These are phyloP conservation scores for Cylindrotheca closterium DNA, from an alignment of 108 stramenopile species.

Conservation along the genomic window DNA sequence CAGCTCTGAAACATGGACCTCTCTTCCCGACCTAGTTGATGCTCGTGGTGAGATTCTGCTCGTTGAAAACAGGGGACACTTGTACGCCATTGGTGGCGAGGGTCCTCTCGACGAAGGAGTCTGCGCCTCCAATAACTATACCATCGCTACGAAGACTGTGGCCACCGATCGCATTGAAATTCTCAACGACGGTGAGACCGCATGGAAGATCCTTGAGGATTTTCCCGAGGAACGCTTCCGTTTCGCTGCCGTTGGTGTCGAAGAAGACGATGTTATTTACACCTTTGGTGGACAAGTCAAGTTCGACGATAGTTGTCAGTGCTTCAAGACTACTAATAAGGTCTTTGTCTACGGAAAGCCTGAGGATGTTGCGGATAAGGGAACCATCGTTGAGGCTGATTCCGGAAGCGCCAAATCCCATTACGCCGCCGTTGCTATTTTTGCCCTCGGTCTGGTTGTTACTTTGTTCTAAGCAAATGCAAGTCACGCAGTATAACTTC, in stretches of 20 bases:
- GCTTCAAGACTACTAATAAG: constrained; percentile 56
- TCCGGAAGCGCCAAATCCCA: not conserved
- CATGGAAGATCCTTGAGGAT: constrained; percentile 40
- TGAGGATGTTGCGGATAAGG: not conserved
- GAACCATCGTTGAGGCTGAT: not conserved
- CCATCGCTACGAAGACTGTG: constrained; percentile 31
- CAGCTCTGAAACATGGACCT: constrained; percentile 34
- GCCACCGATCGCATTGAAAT: constrained; percentile 58
- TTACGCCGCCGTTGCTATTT: not conserved
- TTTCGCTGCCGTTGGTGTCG: constrained; percentile 50
- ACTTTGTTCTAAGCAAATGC: not conserved
- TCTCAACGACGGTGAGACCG: constrained; percentile 23
- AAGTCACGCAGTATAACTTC: too few relatives aligned
- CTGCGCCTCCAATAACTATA: constrained; percentile 1
- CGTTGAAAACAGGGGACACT: constrained; percentile 41
- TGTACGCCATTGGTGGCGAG: constrained; percentile 76
- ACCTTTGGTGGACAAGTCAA: constrained; percentile 74
- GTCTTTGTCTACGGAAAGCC: constrained; percentile 29
- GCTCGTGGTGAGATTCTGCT: constrained; percentile 61
- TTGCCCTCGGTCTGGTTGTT: not conserved
- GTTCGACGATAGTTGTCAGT: constrained; percentile 55
- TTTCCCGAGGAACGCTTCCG: constrained; percentile 65
- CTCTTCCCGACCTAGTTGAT: constrained; percentile 25
- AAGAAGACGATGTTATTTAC: constrained; percentile 30
- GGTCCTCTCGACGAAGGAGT: constrained; percentile 29